phyloP scores from a whole-genome alignment of 2,329 filamentous ascomycete genomes.

The Diaporthe velutina region DNA sequence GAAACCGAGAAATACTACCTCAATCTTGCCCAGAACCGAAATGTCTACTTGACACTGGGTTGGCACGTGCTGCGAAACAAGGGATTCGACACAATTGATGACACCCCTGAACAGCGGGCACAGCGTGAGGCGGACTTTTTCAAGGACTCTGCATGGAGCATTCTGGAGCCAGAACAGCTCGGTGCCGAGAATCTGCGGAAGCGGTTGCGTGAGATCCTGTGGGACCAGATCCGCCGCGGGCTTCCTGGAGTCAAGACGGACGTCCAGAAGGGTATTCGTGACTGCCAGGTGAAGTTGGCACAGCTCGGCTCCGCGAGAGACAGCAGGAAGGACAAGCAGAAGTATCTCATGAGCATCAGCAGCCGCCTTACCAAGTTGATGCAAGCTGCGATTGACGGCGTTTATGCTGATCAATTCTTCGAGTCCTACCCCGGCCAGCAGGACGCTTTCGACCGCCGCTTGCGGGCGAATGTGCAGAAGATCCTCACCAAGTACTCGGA shows the following conservation, averaged over 20 bases:
- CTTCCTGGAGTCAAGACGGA: slow-evolving; percentile 60
- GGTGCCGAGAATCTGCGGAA: slow-evolving; percentile 62
- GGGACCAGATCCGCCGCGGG: slow-evolving; percentile 59
- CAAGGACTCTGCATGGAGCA: slow-evolving; percentile 53
- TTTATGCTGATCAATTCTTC: slow-evolving; percentile 50
- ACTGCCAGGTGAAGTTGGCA: slow-evolving; percentile 53
- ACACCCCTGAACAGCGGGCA: slow-evolving; percentile 52
- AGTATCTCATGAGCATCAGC: slow-evolving; percentile 35
- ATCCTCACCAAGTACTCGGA: slow-evolving; percentile 43
- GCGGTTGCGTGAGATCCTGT: slow-evolving; percentile 65
- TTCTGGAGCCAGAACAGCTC: slow-evolving; percentile 50
- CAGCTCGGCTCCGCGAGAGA: slow-evolving; percentile 63
- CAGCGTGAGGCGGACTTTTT: slow-evolving; percentile 59
- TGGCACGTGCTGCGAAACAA: slow-evolving; percentile 67
- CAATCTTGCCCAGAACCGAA: slow-evolving; percentile 58
- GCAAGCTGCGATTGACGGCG: slow-evolving; percentile 43
- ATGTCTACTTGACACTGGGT: slow-evolving; percentile 62
- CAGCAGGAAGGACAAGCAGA: slow-evolving; percentile 53
- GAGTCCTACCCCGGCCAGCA: slow-evolving; percentile 40
- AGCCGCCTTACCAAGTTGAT: slow-evolving; percentile 40
- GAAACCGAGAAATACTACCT: slow-evolving; percentile 56
- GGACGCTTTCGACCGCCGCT: slow-evolving; percentile 44
- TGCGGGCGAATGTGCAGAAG: slow-evolving; percentile 45
- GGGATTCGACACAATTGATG: slow-evolving; percentile 52
- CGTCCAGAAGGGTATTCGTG: slow-evolving; percentile 52